phyloP scores from a whole-genome alignment of 768 basidiomycete genomes.

The Aureoboletus auriporus region DNA sequence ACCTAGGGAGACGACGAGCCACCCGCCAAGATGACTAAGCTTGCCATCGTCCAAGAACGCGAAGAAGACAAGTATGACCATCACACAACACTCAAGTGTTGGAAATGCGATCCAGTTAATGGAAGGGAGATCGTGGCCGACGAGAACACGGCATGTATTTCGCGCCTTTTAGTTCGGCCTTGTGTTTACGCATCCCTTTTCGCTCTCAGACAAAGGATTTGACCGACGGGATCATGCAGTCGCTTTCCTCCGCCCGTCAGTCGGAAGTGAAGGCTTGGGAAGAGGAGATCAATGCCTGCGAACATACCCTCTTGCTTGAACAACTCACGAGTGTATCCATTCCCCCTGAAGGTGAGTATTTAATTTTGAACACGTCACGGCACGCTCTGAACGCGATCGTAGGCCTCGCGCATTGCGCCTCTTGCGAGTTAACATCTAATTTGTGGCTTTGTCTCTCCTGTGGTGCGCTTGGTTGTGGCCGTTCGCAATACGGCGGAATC shows the following conservation, averaged over 20 bases:
- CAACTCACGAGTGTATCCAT: constrained; percentile 35
- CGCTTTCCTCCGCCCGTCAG: constrained; percentile 86
- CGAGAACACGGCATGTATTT: constrained; percentile 31
- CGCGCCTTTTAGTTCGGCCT: not conserved
- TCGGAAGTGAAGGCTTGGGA: constrained; percentile 98
- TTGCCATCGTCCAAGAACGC: constrained; percentile 81
- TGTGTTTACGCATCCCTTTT: not conserved
- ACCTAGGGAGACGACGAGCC: constrained; percentile 74
- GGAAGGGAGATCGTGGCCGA: constrained; percentile 43
- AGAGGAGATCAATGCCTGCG: constrained; percentile 85
- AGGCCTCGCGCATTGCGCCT: constrained; percentile 79
- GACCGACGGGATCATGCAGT: constrained; percentile 66
- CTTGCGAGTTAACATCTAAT: constrained; percentile 86
- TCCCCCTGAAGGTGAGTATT: constrained; percentile 21
- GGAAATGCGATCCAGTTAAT: constrained; percentile 56
- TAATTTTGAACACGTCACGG: not conserved
- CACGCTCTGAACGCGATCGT: not conserved
- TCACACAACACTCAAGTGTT: constrained; percentile 64
- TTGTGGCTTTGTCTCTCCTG: constrained; percentile 95
- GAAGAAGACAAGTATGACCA: constrained; percentile 89
- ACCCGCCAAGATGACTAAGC: constrained; percentile 83
- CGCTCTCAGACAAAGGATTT: constrained; percentile 47
- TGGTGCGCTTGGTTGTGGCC: constrained; percentile 85
- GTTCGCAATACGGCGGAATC: constrained; percentile 74
- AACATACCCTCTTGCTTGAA: constrained; percentile 63